phyloP scores from a whole-genome alignment of 371 early-diverging fungal species.

The Mucor lusitanicus region DNA sequence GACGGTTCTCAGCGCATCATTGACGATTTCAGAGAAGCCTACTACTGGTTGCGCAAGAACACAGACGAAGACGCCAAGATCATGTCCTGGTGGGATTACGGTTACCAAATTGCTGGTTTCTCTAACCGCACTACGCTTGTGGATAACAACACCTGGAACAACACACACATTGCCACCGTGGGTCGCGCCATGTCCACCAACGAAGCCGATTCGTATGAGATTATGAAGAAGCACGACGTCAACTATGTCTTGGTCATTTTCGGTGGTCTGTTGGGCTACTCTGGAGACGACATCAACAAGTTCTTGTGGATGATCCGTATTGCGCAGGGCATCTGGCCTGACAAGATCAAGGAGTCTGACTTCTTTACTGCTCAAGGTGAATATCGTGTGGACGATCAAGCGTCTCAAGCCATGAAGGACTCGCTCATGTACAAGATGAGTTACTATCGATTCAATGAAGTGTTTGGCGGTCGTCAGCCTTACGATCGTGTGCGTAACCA shows the following conservation, averaged over 20 bases:
- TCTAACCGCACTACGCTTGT: slow-evolving; percentile 96
- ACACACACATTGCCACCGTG: slow-evolving; percentile 99
- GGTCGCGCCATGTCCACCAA: slow-evolving; percentile 92
- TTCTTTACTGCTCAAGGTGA: slow-evolving; percentile 92
- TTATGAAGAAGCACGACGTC: slow-evolving; percentile 92
- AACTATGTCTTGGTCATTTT: slow-evolving; percentile 96
- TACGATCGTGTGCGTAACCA: slow-evolving; percentile 91
- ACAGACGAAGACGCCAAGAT: slow-evolving; percentile 92
- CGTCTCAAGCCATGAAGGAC: slow-evolving; percentile 87
- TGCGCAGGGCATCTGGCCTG: slow-evolving; percentile 94
- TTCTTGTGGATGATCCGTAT: slow-evolving; percentile 99
- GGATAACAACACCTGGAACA: slow-evolving; percentile 99
- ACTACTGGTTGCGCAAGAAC: slow-evolving; percentile 98
- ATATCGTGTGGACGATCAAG: slow-evolving; percentile 91
- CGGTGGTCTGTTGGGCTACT: slow-evolving; percentile 95
- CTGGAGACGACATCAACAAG: slow-evolving; percentile 99
- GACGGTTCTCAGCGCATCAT: slow-evolving; percentile 94
- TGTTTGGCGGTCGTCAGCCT: slow-evolving; percentile 76
- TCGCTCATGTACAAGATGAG: slow-evolving; percentile 96
- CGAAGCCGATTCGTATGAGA: slow-evolving; percentile 90
- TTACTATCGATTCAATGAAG: slow-evolving; percentile 91
- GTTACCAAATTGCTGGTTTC: slow-evolving; percentile 99
- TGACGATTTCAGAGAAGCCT: slow-evolving; percentile 99
- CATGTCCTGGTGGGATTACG: slow-evolving; percentile 99
- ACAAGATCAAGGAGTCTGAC: slow-evolving; percentile 83